Base-by-base conservation (phyloP, 306 rosid genomes). In the Neltuma alba region DNA sequence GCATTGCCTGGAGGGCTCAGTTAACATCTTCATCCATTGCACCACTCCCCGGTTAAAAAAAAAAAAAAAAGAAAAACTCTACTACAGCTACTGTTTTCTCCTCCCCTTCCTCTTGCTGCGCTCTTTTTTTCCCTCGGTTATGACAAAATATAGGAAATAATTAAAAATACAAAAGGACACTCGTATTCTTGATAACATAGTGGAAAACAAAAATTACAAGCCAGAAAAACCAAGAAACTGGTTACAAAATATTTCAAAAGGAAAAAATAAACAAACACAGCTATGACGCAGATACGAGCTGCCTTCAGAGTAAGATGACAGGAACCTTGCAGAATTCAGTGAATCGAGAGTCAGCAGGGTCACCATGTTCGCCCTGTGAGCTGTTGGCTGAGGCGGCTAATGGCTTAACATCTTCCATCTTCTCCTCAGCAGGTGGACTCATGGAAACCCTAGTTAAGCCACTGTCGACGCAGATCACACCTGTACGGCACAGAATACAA, bases 241-340 rank as follows among this genome's bases (percentile, higher is more conserved):
- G 23, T n/a, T 31, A 63, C n/a, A 70, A 60, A 50, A 21, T 68
- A 47, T 55, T 41, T 30, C n/a, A 1, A 65, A 21, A 6, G 3
- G 13, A 21, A 55, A 21, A 13, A 16, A 14, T 8, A 4, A 9
- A 23, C 31, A 2, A 9, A 18, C 31, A 33, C 4, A 33, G 4
- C 30, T 18, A 74, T 36, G 2, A 38, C 2, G 20, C 45, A 47
- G 33, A 62, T 10, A 37, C 6, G 11, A 44, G 63, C 34, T 50
- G 31, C 18, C 3, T 28, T 2, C 4, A 63, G 1, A 7, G 5
- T 13, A 30, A 13, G 36, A 74, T 9, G 70, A 72, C 10, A 31
- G 9, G 18, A 73, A 91, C 95, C 95, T 91, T 86, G 87, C 91
- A 87, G 54, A 87, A 79, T 21, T 82, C 84, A 14, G 83, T 27